Percentiles rank a stretch among this genome's conserved stretches.
phyloP scores from a whole-genome alignment of 1,284 basidiomycete species.

The Stereum hirsutum region DNA sequence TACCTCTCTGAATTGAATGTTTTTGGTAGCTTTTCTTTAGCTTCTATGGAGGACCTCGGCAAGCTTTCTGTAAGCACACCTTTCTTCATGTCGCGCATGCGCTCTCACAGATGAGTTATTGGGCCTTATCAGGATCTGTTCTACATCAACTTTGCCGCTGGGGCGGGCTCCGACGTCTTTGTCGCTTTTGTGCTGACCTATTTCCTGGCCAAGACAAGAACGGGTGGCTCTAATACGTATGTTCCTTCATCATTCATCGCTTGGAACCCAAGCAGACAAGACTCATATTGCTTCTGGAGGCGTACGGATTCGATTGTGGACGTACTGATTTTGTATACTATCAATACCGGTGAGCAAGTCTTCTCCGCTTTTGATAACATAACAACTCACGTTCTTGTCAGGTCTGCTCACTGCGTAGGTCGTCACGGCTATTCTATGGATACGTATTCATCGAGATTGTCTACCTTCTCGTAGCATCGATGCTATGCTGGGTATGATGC shows the following conservation, averaged over 20 bases:
- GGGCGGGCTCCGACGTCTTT: constrained; percentile 21
- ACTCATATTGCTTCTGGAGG: background rate
- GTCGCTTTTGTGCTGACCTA: constrained; percentile 25
- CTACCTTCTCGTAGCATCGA: constrained; percentile 26
- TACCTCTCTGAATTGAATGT: constrained; percentile 7
- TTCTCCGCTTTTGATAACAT: constrained; percentile 1
- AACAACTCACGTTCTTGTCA: constrained; percentile 4
- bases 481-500: constrained; percentile 32
- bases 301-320: constrained; percentile 27
- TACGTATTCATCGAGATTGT: constrained; percentile 3
- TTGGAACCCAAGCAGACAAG: too few species aligned
- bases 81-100: background rate
- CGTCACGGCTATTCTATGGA: constrained; percentile 3
- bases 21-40: background rate
- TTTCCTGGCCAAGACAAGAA: constrained; percentile 21
- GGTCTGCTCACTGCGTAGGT: constrained; percentile 40
- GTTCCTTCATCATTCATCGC: background rate
- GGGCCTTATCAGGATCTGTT: constrained; percentile 13
- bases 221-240: constrained; percentile 25
- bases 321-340: constrained; percentile 25
- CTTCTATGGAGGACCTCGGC: background rate
- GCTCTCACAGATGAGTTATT: background rate
- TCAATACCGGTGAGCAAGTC: constrained; percentile 24
- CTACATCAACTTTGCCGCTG: constrained; percentile 18
- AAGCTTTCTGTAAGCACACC: background rate